A percentile compares a stretch with the other conserved stretches of the same genome.
These are phyloP conservation scores for Epichloe gansuensis DNA, from an alignment of 2,329 filamentous ascomycete genomes.

Conservation along the genomic window DNA sequence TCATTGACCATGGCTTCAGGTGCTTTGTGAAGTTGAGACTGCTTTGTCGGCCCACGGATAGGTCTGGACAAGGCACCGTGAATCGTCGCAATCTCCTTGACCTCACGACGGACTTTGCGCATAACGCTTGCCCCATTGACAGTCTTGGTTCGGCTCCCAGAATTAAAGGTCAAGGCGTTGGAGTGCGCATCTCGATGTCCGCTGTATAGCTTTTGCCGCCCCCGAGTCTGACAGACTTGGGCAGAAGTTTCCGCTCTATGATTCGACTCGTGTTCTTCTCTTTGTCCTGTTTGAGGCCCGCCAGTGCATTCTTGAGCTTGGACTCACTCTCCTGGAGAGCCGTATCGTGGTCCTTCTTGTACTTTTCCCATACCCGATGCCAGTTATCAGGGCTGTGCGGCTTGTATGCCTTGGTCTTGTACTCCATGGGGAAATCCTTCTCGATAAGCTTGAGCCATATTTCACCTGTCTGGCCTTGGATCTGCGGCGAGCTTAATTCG, in stretches of 20 bases:
- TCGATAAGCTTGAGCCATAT: conserved; percentile 73
- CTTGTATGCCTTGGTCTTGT: conserved; percentile 47
- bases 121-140: conserved; percentile 41
- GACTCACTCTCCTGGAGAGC: conserved; percentile 48
- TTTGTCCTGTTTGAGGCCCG: conserved; percentile 45
- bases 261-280: conserved; percentile 45
- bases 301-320: conserved; percentile 43
- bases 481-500: conserved; percentile 65
- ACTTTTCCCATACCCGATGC: conserved; percentile 65
- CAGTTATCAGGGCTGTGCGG: conserved; percentile 59
- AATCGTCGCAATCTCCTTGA: conserved; percentile 37
- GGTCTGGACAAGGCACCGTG: conserved; percentile 33
- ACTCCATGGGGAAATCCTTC: conserved; percentile 58
- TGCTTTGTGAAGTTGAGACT: conserved; percentile 32
- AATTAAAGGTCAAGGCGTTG: conserved; percentile 30
- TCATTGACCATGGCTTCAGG: conserved; percentile 44
- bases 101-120: conserved; percentile 43
- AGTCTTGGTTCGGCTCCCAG: conserved; percentile 40
- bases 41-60: conserved; percentile 16
- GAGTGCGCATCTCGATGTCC: conserved; percentile 17
- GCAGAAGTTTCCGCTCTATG: conserved; percentile 37
- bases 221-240: conserved; percentile 25
- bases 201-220: conserved; percentile 15
- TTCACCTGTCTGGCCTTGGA: conserved; percentile 56
- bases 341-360: conserved; percentile 46